Base-by-base conservation (phyloP, 305 asterid species). In the Fraxinus baroniana region DNA sequence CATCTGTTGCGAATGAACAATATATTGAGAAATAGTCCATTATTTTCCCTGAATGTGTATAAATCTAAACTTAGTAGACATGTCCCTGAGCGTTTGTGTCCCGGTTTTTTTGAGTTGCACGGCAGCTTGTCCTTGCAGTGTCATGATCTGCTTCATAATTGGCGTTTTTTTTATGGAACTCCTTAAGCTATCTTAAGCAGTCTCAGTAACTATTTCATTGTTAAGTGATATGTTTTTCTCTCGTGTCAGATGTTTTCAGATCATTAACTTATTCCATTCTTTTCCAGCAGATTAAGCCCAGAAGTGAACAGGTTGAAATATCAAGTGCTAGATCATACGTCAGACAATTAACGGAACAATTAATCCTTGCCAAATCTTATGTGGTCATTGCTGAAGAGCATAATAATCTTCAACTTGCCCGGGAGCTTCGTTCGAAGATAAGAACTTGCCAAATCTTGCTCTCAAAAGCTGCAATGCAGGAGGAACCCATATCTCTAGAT, bases 331-430 rank as follows among this genome's bases (percentile, higher is more conserved):
- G 85, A 74, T 90, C 92, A 81, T 86, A 82, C 62, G 90, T 91
- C 46, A 86, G 92, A 78, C 92, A 90, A 82, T 79, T 90, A 83
- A 84, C 87, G 20, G 91, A 90, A 78, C 91, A 90, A 84, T 85
- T 90, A 89, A 88, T 77, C 12, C 91, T 90, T 6, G 92, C 92
- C 83, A 90, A 90, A 86, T 90, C 92, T 7, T 90, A 88, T 18
- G 87, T 86, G 10, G 66, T 90, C 22, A 86, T 90, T 9, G 90
- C 92, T 18, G 88, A 90, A 83, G 90, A 88, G 79, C 90, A 88
- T 35, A 87, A 85, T 33, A 88, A 90, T 80, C 92, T 90, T 74
- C 90, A 82, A 81, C 91, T 90, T 73, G 92, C 92, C n/a, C 84
- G 91, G 89, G 90, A 88, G 84, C 90, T 90, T 9, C 88, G 88